Conservation (phyloP, 2,329 filamentous ascomycete genomes). For the Fusarium hostae region DNA sequence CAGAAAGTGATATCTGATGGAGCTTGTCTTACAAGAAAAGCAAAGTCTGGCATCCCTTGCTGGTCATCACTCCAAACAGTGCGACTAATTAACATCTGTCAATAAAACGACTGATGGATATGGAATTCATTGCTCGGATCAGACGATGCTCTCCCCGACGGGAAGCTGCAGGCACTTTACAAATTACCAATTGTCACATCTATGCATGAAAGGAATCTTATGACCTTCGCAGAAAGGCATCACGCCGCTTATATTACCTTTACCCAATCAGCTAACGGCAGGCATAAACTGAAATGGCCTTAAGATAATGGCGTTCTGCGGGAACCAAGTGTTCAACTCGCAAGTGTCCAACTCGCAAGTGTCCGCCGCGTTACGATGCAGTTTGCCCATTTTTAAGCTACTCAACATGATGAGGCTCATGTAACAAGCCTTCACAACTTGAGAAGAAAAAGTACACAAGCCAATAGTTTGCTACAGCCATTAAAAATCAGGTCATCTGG, state of each 20-base stretch:
- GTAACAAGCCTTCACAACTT: not conserved
- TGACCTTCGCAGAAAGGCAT: not conserved
- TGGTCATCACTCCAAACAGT: not conserved
- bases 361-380: not conserved
- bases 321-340: too few species aligned
- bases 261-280: too few species aligned
- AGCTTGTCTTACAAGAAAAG: not conserved
- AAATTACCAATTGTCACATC: not conserved
- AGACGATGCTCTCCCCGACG: not conserved
- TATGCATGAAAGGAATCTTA: too few species aligned
- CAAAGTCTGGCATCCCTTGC: not conserved
- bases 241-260: too few species aligned
- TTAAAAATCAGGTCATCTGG: too few species aligned
- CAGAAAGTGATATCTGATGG: not conserved
- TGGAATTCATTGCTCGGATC: not conserved
- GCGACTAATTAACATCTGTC: not conserved
- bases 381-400: not conserved
- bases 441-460: too few species aligned
- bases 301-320: too few species aligned
- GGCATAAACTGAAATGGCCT: too few species aligned
- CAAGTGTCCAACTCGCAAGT: not conserved
- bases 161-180: not conserved
- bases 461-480: not conserved
- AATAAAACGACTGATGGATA: not conserved
- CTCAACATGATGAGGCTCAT: not conserved